Evolutionary conservation across 1,284 basidiomycete genomes (phyloP), one percentile per base, ranked within the genome.

Genomic region (Xerocomus amazonicus): DNA sequence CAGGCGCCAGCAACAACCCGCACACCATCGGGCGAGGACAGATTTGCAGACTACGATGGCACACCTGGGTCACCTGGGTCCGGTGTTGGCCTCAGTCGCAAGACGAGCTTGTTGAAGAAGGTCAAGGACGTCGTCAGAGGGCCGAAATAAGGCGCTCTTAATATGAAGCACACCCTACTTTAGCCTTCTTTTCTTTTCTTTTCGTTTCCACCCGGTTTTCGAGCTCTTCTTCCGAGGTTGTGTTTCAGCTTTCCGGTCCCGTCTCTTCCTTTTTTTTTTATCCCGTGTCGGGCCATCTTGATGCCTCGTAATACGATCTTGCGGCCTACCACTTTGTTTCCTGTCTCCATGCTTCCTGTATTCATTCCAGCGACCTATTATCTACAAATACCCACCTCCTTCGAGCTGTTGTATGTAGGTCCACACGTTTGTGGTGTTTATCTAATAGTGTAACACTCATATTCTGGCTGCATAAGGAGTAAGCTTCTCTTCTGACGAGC

Each of bases 51-150:
- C 61, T 80, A 81, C 62, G 82, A 83, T 43, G 67, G 61, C 34
- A 60, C 61, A 7, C 64, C 58, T 27, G 61, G 54, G 47, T 63
- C 61, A 3, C 65, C 69, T 14, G 65, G 67, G 34, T 64, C 69
- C 14, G 72, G 75, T 39, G 66, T 67, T 16, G 78, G 74, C 19
- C 72, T 90, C 4, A 83, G 80, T 40, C 74, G 87, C 60, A 90
- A 83, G 77, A 77, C 84, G 3, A 90, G 87, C 62, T 69, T 91
- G 48, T 75, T 90, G 73, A 86, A 84, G 78, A 90, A 83, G 65
- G 79, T 91, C 47, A 84, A 83, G 56, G 76, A 79, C 32, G 86
- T 76, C 9, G 85, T 89, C 50, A 79, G 82, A 52, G 81, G 80
- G 10, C 68, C 72, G 41, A 76, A 74, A 59, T 77, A 67, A 68